Conservation (phyloP, 495 filamentous ascomycete genomes). For the Trichoderma orchidacearum region DNA sequence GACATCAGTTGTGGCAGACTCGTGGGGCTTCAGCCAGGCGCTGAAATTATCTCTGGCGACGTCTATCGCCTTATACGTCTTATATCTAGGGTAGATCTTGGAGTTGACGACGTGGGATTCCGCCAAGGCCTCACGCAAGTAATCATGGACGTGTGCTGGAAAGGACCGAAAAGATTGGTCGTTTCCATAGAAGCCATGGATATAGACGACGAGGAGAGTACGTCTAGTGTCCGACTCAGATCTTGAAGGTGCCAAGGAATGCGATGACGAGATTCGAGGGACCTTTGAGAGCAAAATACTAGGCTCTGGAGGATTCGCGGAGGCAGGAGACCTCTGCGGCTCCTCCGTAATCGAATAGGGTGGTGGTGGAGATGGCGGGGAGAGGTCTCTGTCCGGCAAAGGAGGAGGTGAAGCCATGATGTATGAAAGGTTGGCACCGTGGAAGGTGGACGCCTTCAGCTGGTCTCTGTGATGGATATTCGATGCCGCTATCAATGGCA, state of each 20-base stretch:
- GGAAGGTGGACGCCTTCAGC: neutral
- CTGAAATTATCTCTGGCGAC: conserved; percentile 72
- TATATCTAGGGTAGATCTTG: conserved; percentile 86
- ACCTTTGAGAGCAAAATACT: conserved; percentile 16
- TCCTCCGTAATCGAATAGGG: neutral
- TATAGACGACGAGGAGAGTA: conserved; percentile 65
- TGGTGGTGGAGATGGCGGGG: neutral
- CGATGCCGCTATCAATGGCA: no score
- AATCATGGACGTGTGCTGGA: conserved; percentile 73
- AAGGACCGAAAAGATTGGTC: conserved; percentile 81
- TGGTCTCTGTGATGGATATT: neutral
- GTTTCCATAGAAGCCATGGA: conserved; percentile 89
- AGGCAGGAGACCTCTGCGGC: neutral
- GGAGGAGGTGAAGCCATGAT: neutral
- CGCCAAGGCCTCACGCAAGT: conserved; percentile 50
- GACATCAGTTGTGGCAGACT: conserved; percentile 60
- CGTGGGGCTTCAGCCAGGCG: conserved; percentile 68
- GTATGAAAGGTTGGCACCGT: neutral
- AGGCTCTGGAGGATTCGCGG: neutral
- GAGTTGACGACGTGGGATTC: conserved; percentile 74
- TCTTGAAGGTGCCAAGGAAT: conserved; percentile 43
- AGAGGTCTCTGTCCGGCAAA: neutral
- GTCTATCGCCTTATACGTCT: conserved; percentile 60
- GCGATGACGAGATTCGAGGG: conserved; percentile 47
- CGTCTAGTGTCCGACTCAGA: conserved; percentile 29